Base-by-base conservation (phyloP, 371 early-diverging fungal genomes). In the Mycotypha africana region DNA sequence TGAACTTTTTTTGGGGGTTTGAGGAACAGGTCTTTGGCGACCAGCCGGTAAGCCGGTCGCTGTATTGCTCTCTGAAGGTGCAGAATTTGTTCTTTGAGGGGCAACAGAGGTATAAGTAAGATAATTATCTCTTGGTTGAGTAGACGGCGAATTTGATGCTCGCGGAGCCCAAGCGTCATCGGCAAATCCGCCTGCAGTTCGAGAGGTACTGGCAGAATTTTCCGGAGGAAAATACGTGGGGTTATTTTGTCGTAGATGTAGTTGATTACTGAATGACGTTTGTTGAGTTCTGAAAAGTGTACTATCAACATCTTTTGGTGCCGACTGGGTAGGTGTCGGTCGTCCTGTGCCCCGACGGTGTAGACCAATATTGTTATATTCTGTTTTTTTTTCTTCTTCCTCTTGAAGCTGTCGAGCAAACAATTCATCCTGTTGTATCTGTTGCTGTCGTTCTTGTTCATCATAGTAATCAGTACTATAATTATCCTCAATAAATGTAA, bases 381-480 rank as follows among this genome's bases (percentile, higher is more conserved):
- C 34, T 0, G 43, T 47, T 38, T 17, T 47, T 39, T 40, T 33
- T 33, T 14, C 34, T 33, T 54, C 56, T 55, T 34, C 35, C 54
- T 46, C 65, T 56, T 23, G 58, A 63, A 39, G 48, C 56, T 31
- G 71, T 66, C 38, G 64, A 48, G 34, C 51, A n/a, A n/a, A n/a
- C n/a, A n/a, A n/a, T n/a, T n/a, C 54, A 40, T 43, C 63, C 60
- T 51, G 71, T 26, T 85, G 79, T 51, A 38, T 53, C 32, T 91
- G 89, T 35, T 91, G 58, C 49, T 78, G 73, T 20, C 89, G 71
- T 3, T 91, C 93, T 30, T 85, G 61, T 21, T 76, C 75, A 52
- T 88, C 89, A 49, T 92, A 91, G 5, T 56, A n/a, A n/a, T n/a
- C n/a, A n/a, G n/a, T n/a, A n/a, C n/a, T n/a, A n/a, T n/a, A n/a